Evolutionary conservation across 495 filamentous ascomycete species (phyloP).

Genomic region (Hypoxylon fragiforme): DNA sequence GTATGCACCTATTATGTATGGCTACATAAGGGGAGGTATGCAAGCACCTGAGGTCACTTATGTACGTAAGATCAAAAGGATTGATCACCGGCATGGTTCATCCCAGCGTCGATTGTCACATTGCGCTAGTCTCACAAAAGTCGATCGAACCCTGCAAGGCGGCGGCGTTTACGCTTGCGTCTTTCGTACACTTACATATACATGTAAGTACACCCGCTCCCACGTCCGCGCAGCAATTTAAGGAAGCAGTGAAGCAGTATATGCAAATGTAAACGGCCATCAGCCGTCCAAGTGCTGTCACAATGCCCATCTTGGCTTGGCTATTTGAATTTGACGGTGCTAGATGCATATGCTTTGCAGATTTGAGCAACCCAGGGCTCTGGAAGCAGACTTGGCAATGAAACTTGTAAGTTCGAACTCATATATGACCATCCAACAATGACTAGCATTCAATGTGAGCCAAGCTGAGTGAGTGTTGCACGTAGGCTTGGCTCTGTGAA

Average conservation of each 20-base stretch:
- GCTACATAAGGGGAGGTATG: too few species aligned
- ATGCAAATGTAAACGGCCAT: conserved; percentile 15
- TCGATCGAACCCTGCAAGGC: conserved; percentile 24
- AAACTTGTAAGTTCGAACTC: conserved; percentile 25
- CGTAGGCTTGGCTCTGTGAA: conserved; percentile 26
- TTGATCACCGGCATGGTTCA: conserved; percentile 31
- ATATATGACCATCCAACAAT: conserved; percentile 23
- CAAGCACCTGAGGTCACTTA: neutral
- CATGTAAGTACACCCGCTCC: too few species aligned
- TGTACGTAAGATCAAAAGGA: conserved; percentile 30
- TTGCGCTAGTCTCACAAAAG: conserved; percentile 21
- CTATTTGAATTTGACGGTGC: conserved; percentile 13
- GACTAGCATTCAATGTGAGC: conserved; percentile 29
- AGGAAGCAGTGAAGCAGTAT: conserved; percentile 14
- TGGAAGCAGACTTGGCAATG: conserved; percentile 39
- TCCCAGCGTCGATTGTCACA: conserved; percentile 26
- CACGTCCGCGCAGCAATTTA: neutral
- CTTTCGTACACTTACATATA: too few species aligned
- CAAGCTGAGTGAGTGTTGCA: conserved; percentile 21
- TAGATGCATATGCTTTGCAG: conserved; percentile 33
- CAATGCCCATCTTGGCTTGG: conserved; percentile 25
- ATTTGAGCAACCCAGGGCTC: conserved; percentile 30
- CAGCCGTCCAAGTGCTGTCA: conserved; percentile 17
- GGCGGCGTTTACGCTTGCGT: conserved; percentile 7
- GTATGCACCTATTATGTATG: too few species aligned